Evolutionary conservation across 2,329 filamentous ascomycete genomes (phyloP).

Genomic region (Exophiala xenobiotica): DNA sequence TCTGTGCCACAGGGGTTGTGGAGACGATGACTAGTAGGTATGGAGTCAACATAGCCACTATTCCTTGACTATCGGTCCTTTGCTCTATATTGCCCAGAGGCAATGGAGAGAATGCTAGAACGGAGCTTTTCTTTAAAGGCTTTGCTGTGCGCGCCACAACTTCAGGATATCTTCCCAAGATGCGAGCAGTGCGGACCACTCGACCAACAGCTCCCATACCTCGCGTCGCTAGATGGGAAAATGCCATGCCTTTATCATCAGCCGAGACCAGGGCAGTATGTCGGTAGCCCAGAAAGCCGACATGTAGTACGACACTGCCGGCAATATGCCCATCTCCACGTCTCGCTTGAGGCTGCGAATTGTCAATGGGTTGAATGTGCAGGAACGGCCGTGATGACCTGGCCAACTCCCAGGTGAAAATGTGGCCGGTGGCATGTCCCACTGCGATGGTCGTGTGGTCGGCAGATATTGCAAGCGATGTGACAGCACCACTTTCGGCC

Average conservation of each 20-base stretch:
- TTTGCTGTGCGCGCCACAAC: conserved; percentile 62
- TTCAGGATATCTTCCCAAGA: conserved; percentile 86
- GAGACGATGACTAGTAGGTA: conserved; percentile 96
- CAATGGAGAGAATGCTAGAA: conserved; percentile 84
- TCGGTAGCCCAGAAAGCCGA: conserved; percentile 92
- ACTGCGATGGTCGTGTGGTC: conserved; percentile 90
- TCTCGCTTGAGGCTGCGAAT: conserved; percentile 62
- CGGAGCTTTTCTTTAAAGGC: conserved; percentile 84
- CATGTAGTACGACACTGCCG: conserved; percentile 75
- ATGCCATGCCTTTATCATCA: conserved; percentile 94
- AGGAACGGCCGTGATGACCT: conserved; percentile 84
- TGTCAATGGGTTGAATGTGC: conserved; percentile 74
- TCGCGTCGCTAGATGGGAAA: conserved; percentile 90
- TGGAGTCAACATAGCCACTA: conserved; percentile 93
- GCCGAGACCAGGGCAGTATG: conserved; percentile 94
- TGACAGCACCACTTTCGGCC: conserved; percentile 87
- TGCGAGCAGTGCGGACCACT: conserved; percentile 82
- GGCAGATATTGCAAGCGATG: conserved; percentile 83
- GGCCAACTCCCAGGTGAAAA: conserved; percentile 94
- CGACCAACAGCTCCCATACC: conserved; percentile 84
- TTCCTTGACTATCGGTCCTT: conserved; percentile 78
- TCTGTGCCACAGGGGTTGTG: conserved; percentile 92
- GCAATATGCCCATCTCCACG: conserved; percentile 79
- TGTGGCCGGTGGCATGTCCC: conserved; percentile 84
- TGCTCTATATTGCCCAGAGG: conserved; percentile 94